Base-by-base conservation (phyloP, 768 basidiomycete species). In the Thelephora ganbajun region DNA sequence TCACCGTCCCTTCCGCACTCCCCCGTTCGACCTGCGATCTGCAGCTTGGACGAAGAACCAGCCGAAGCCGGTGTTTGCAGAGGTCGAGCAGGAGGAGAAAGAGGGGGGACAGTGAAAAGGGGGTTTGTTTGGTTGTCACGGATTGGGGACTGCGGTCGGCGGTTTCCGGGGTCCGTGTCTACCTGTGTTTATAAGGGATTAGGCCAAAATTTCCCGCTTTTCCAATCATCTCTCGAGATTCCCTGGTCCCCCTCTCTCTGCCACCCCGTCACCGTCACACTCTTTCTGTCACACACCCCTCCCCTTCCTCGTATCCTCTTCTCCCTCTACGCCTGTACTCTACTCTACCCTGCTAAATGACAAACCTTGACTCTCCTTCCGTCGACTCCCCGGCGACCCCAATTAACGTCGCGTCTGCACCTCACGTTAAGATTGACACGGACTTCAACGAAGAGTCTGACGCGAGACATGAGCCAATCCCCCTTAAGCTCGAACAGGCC, bases 11-110 rank as follows among this genome's bases (percentile, higher is more conserved):
- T 30, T 9, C 5, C 26, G 4, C 26, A 9, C 26, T 9, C 5
- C 47, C 51, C 49, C 46, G 57, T 53, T 13, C 56, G 35, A 44
- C 48, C 69, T 66, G 63, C 26, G 26, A 30, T 67, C 70, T 72
- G 54, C 69, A 92, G 89, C 90, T 35, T 91, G 90, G 89, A 76
- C 71, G 65, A 64, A 69, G 57, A 91, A 83, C 65, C 89, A 93
- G 61, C 89, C 91, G 47, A 78, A 80, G 61, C 77, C 90, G 0
- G 85, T 94, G 50, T 93, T 93, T 61, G 76, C 79, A 44, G 67
- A 77, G 50, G 73, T 63, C 48, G 68, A 72, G 53, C 68, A 73
- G 55, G 68, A 73, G 46, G 71, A 76, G 54, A 76, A 79, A 51
- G 70, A 75, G 49, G 75, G 79, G 52, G 69, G 74, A 52, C 73